These are phyloP conservation scores for Leccinellum luteum DNA, from an alignment of 768 basidiomycete species.

Conservation along the genomic window DNA sequence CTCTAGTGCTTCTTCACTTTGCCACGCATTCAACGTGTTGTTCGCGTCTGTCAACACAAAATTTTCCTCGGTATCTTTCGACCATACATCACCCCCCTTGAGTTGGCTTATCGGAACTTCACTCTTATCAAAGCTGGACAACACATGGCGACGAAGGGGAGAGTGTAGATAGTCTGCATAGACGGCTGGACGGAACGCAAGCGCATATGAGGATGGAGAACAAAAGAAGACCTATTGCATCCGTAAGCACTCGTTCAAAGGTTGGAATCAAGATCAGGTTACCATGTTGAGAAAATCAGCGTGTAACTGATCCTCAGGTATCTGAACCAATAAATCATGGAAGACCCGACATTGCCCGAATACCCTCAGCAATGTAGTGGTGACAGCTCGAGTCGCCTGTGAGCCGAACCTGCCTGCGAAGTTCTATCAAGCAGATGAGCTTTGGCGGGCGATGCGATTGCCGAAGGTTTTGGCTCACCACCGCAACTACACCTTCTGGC, in stretches of 20 bases:
- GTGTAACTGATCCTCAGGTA: conserved; percentile 46
- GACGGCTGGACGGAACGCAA: conserved; percentile 56
- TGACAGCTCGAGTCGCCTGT: conserved; percentile 59
- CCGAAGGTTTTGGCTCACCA: conserved; percentile 50
- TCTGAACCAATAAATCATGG: conserved; percentile 57
- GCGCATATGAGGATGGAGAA: conserved; percentile 48
- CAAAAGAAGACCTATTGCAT: conserved; percentile 76
- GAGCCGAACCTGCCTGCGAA: conserved; percentile 74
- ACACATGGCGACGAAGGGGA: conserved; percentile 58
- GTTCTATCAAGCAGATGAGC: conserved; percentile 50
- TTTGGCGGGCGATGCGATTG: background rate
- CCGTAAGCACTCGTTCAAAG: conserved; percentile 6
- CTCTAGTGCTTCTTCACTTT: conserved; percentile 57
- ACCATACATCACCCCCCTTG: conserved; percentile 21
- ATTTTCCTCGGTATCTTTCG: conserved; percentile 34
- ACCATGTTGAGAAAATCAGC: conserved; percentile 75
- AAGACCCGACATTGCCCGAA: conserved; percentile 83
- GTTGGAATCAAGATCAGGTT: conserved; percentile 17
- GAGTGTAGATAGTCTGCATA: conserved; percentile 68
- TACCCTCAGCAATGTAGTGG: conserved; percentile 64
- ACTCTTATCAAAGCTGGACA: conserved; percentile 48
- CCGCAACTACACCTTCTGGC: conserved; percentile 71
- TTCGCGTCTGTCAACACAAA: conserved; percentile 60
- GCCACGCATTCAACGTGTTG: conserved; percentile 65
- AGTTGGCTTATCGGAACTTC: conserved; percentile 52